phyloP scores from a whole-genome alignment of 352 stramenopile genomes.

The Phytophthora quininea region DNA sequence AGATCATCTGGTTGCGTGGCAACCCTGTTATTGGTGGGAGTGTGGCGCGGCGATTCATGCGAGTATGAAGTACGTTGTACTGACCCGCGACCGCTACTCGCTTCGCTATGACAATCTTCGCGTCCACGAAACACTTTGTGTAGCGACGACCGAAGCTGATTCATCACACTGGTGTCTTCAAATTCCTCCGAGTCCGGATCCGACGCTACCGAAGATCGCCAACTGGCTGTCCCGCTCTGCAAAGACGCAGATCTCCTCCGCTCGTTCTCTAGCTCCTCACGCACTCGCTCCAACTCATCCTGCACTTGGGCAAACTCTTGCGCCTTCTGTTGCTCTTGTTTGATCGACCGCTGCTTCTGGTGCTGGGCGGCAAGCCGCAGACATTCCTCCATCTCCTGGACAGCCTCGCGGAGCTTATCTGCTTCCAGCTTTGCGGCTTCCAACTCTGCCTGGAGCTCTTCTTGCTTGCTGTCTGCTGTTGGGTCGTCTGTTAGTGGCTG shows the following conservation, averaged over 20 bases:
- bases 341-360: slow-evolving; percentile 61
- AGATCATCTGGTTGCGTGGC: slow-evolving; percentile 34
- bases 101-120: slow-evolving; percentile 6
- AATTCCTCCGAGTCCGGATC: slow-evolving; percentile 37
- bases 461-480: slow-evolving; percentile 47
- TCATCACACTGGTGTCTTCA: slow-evolving; percentile 43
- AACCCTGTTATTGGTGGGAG: slow-evolving; percentile 9
- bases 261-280: slow-evolving; percentile 58
- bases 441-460: slow-evolving; percentile 59
- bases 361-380: slow-evolving; percentile 53
- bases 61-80: slow-evolving; percentile 33
- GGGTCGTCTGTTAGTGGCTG: slow-evolving; percentile 62
- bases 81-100: slow-evolving; percentile 5
- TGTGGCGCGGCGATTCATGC: slow-evolving; percentile 35
- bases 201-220: slow-evolving; percentile 38
- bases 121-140: slow-evolving; percentile 30
- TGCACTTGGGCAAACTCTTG: slow-evolving; percentile 56
- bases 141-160: slow-evolving; percentile 45
- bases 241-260: slow-evolving; percentile 42
- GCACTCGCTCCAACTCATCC: slow-evolving; percentile 55
- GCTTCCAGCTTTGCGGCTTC: slow-evolving; percentile 63
- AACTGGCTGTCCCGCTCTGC: slow-evolving; percentile 29
- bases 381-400: slow-evolving; percentile 67
- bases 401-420: slow-evolving; percentile 55
- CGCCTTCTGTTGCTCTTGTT: slow-evolving; percentile 62